Conservation (phyloP, 106 monocot genomes). For the Dendrobium officinale region DNA sequence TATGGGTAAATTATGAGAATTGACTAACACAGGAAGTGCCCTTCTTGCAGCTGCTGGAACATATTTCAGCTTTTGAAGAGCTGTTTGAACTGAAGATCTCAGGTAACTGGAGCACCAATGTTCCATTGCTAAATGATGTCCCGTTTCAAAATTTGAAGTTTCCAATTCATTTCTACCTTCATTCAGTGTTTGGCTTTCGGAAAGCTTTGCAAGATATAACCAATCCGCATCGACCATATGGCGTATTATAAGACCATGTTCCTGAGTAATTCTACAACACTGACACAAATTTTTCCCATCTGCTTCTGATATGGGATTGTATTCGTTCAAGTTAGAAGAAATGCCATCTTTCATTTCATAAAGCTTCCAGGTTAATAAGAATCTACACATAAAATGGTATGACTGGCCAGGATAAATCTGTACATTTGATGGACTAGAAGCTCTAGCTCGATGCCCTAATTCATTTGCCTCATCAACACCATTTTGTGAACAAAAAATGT, state of each 20-base stretch:
- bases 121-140: no score
- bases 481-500: constrained; percentile 34
- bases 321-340: neutral
- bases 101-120: constrained; percentile 14
- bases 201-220: constrained; percentile 64
- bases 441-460: constrained; percentile 8
- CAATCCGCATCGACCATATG: constrained; percentile 91
- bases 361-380: constrained; percentile 59
- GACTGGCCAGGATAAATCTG: constrained; percentile 36
- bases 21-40: constrained; percentile 60
- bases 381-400: constrained; percentile 75
- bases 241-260: constrained; percentile 28
- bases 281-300: constrained; percentile 24
- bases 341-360: neutral
- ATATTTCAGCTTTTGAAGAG: constrained; percentile 46
- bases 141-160: neutral
- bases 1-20: constrained; percentile 48
- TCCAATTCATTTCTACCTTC: neutral
- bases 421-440: constrained; percentile 13
- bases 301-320: constrained; percentile 1
- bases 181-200: constrained; percentile 6
- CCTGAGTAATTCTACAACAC: constrained; percentile 29
- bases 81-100: constrained; percentile 47
- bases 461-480: constrained; percentile 12
- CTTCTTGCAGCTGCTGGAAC: constrained; percentile 71